phyloP scores from a whole-genome alignment of 164 flowering plant species.

The Litsea cubeba region DNA sequence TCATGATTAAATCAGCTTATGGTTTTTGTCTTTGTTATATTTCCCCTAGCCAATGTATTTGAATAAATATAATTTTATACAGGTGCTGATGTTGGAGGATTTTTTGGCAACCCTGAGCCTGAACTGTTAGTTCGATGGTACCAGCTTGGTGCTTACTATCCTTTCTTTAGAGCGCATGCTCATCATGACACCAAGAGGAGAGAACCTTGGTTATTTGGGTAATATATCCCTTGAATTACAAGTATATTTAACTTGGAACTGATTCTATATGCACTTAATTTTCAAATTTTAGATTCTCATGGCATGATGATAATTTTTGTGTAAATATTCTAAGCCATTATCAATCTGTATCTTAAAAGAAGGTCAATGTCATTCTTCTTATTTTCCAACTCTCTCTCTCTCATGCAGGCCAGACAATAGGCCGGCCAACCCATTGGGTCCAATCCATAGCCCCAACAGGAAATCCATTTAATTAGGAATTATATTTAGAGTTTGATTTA shows the following conservation, averaged over 20 bases:
- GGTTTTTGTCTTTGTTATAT: neutral
- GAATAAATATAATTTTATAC: slow-evolving; percentile 8
- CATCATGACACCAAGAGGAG: slow-evolving; percentile 97
- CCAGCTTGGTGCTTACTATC: slow-evolving; percentile 93
- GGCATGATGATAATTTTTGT: neutral
- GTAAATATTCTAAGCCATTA: too few species aligned
- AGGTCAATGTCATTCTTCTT: too few species aligned
- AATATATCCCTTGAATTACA: slow-evolving; percentile 10
- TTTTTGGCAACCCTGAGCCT: slow-evolving; percentile 90
- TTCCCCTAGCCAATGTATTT: neutral
- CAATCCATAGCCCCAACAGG: too few species aligned
- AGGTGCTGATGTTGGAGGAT: slow-evolving; percentile 99
- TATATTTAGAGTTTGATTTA: too few species aligned
- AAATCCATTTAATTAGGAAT: too few species aligned
- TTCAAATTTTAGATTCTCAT: neutral
- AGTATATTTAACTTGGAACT: neutral
- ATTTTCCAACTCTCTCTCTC: too few species aligned
- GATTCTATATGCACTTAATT: neutral
- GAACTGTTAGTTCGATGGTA: slow-evolving; percentile 97
- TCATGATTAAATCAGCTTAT: neutral
- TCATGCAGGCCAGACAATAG: too few species aligned
- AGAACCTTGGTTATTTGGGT: slow-evolving; percentile 99
- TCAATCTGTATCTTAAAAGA: too few species aligned
- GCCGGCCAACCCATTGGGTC: too few species aligned
- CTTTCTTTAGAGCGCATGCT: slow-evolving; percentile 97